Conservation (phyloP, 192 early-diverging fungal species). For the Podochytrium sp. region DNA sequence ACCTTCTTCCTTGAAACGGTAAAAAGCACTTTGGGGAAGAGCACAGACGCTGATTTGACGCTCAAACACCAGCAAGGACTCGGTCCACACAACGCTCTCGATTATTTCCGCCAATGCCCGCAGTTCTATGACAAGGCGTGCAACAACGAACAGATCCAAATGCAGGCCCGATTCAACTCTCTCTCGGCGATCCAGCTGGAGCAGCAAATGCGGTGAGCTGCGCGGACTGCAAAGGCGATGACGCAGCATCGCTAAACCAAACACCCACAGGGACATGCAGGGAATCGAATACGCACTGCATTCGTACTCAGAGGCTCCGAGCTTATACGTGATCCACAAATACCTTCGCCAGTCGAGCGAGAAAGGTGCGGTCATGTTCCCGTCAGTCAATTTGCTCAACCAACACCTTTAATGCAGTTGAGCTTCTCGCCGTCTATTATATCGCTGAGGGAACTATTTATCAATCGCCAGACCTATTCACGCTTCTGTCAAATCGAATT, state of each 20-base stretch:
- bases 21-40: neutral
- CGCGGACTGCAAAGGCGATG: neutral
- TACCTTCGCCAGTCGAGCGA: constrained; percentile 29
- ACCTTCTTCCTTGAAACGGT: constrained; percentile 48
- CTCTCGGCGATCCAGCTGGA: constrained; percentile 31
- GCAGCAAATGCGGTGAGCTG: neutral
- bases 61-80: constrained; percentile 40
- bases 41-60: neutral
- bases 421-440: constrained; percentile 51
- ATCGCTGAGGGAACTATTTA: constrained; percentile 58
- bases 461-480: constrained; percentile 51
- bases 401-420: constrained; percentile 19
- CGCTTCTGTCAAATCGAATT: constrained; percentile 46
- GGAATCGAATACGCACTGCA: constrained; percentile 41
- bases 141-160: constrained; percentile 50
- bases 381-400: constrained; percentile 17
- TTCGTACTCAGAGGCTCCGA: constrained; percentile 23
- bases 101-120: constrained; percentile 46
- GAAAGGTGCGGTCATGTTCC: constrained; percentile 32
- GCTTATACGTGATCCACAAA: constrained; percentile 48
- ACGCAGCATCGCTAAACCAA: neutral
- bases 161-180: constrained; percentile 56
- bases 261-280: constrained; percentile 22
- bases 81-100: constrained; percentile 43
- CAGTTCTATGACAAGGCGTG: constrained; percentile 57